Percentiles rank a stretch among this genome's conserved stretches.
phyloP scores from a whole-genome alignment of 495 filamentous ascomycete species.

The Daldinia grandis region DNA sequence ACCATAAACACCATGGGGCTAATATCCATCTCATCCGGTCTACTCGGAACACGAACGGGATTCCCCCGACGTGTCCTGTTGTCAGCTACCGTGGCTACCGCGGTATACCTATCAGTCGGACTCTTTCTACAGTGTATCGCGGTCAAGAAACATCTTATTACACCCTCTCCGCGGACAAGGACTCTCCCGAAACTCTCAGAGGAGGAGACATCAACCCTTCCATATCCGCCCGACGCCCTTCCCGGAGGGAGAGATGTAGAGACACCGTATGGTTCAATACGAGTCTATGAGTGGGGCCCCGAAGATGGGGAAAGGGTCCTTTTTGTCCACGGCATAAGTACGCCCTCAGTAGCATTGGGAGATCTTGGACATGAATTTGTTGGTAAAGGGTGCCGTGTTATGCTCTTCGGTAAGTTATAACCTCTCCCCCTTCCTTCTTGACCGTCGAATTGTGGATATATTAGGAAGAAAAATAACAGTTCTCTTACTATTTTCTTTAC shows the following conservation, averaged over 20 bases:
- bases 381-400: conserved; percentile 71
- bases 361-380: conserved; percentile 68
- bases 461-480: background rate
- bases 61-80: background rate
- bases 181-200: conserved; percentile 25
- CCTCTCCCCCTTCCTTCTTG: background rate
- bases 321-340: conserved; percentile 79
- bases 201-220: conserved; percentile 58
- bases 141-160: conserved; percentile 38
- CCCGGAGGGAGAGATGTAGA: conserved; percentile 75
- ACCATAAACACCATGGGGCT: conserved; percentile 2
- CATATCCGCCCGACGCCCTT: conserved; percentile 77
- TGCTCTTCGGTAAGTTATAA: conserved; percentile 68
- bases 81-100: conserved; percentile 3
- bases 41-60: conserved; percentile 1
- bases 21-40: background rate
- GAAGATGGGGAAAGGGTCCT: conserved; percentile 71
- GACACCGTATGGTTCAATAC: conserved; percentile 73
- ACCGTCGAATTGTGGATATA: background rate
- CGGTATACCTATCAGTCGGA: conserved; percentile 1
- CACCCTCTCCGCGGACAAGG: conserved; percentile 46
- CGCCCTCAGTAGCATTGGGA: conserved; percentile 69
- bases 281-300: conserved; percentile 81
- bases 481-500: conserved; percentile 4
- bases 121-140: conserved; percentile 31